phyloP scores from a whole-genome alignment of 208 protist species.

The Crithidia sp. region DNA sequence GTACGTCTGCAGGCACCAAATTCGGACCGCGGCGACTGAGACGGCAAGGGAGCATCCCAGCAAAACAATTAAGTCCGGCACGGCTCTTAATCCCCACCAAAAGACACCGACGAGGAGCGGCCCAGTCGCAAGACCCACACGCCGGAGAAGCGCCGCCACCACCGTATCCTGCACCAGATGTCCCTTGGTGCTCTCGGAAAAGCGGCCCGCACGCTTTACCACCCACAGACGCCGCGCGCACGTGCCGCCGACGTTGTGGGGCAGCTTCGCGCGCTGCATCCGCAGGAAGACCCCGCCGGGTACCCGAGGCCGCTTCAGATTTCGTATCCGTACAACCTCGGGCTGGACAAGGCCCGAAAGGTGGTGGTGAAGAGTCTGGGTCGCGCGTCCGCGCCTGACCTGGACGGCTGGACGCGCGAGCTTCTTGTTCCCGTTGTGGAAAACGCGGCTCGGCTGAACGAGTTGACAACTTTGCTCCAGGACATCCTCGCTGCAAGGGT shows the following conservation, averaged over 20 bases:
- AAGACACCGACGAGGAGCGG: not conserved
- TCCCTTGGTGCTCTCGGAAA: conserved; percentile 17
- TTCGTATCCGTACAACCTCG: not conserved
- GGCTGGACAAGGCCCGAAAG: not conserved
- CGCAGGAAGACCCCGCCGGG: conserved; percentile 8
- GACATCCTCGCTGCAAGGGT: conserved; percentile 35
- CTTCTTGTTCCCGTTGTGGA: conserved; percentile 28
- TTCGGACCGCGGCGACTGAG: not conserved
- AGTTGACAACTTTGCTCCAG: conserved; percentile 16
- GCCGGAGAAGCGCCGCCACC: not conserved
- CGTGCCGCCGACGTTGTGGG: not conserved
- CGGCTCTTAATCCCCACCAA: not conserved
- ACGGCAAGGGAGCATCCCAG: not conserved
- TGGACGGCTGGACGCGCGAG: conserved; percentile 40
- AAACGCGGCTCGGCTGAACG: conserved; percentile 1
- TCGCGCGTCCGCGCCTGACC: conserved; percentile 19
- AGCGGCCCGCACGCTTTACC: conserved; percentile 23
- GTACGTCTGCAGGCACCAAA: no score
- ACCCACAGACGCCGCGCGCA: not conserved
- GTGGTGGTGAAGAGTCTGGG: conserved; percentile 17
- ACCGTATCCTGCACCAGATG: conserved; percentile 14
- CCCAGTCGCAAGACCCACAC: not conserved
- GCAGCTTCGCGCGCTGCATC: conserved; percentile 12
- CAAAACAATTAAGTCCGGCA: not conserved
- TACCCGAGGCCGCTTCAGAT: no score